phyloP scores from a whole-genome alignment of 345 rosid species.

The Laguncularia racemosa region DNA sequence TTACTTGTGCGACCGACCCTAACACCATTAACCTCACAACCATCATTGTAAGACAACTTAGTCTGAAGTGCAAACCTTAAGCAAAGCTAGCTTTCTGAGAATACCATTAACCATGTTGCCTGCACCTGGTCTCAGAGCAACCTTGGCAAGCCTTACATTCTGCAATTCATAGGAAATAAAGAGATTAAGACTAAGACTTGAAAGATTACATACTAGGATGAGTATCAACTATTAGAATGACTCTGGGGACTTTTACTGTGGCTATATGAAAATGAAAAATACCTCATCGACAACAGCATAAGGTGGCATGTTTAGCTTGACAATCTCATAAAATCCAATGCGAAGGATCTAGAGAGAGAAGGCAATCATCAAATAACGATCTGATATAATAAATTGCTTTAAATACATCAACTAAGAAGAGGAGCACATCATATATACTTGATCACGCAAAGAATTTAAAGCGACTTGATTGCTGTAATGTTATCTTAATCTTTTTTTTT shows the following conservation, averaged over 20 bases:
- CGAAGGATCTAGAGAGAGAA: conserved; percentile 60
- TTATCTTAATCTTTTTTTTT: no score
- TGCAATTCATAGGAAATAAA: conserved; percentile 14
- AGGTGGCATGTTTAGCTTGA: conserved; percentile 90
- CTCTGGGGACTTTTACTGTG: no score
- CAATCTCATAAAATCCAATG: conserved; percentile 80
- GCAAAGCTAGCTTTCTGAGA: conserved; percentile 71
- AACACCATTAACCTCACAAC: not conserved
- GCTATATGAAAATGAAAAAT: conserved; percentile 6
- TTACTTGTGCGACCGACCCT: no score
- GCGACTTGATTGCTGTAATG: no score
- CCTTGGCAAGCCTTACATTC: conserved; percentile 93
- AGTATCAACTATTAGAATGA: no score
- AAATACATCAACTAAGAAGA: not conserved
- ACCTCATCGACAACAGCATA: conserved; percentile 99
- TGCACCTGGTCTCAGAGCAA: conserved; percentile 94
- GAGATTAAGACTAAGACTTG: no score
- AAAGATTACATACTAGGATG: no score
- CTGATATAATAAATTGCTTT: no score
- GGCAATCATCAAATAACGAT: not conserved
- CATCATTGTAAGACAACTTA: not conserved
- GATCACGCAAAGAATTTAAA: not conserved
- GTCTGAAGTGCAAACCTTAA: conserved; percentile 55
- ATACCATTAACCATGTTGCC: conserved; percentile 94
- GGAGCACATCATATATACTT: not conserved